Percentiles rank a stretch among this genome's conserved stretches.
Conservation (phyloP, 345 rosid species). For the Clarkia xantiana region DNA sequence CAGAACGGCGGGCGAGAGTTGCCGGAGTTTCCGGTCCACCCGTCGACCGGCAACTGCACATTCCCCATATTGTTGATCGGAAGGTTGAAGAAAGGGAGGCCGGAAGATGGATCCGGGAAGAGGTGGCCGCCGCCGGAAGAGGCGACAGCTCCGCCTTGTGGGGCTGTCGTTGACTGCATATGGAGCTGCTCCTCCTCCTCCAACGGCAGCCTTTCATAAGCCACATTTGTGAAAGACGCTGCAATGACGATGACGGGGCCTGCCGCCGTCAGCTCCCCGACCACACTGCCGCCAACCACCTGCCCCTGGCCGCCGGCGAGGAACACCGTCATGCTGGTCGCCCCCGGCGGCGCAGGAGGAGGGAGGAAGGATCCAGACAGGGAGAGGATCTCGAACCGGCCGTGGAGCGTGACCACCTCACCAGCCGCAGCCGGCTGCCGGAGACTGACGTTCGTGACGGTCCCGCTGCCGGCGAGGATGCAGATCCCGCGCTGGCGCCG, state of each 20-base stretch:
- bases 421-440: constrained; percentile 30
- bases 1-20: neutral
- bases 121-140: constrained; percentile 11
- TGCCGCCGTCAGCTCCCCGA: constrained; percentile 31
- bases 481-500: constrained; percentile 35
- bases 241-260: constrained; percentile 33
- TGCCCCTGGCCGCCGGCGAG: constrained; percentile 35
- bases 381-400: constrained; percentile 34
- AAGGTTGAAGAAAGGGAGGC: constrained; percentile 26
- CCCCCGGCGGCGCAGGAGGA: constrained; percentile 38
- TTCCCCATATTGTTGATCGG: constrained; percentile 18
- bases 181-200: constrained; percentile 24
- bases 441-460: constrained; percentile 28
- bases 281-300: constrained; percentile 30
- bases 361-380: constrained; percentile 32
- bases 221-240: constrained; percentile 30
- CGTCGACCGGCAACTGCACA: constrained; percentile 20
- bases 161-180: constrained; percentile 13
- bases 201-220: constrained; percentile 29
- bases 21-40: constrained; percentile 6
- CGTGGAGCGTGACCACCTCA: constrained; percentile 22
- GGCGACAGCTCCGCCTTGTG: constrained; percentile 2
- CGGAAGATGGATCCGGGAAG: constrained; percentile 15
- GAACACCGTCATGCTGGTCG: constrained; percentile 27
- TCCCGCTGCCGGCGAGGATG: constrained; percentile 28